Evolutionary conservation across 208 protist species (phyloP).

Genomic region (Strigomonas galati): DNA sequence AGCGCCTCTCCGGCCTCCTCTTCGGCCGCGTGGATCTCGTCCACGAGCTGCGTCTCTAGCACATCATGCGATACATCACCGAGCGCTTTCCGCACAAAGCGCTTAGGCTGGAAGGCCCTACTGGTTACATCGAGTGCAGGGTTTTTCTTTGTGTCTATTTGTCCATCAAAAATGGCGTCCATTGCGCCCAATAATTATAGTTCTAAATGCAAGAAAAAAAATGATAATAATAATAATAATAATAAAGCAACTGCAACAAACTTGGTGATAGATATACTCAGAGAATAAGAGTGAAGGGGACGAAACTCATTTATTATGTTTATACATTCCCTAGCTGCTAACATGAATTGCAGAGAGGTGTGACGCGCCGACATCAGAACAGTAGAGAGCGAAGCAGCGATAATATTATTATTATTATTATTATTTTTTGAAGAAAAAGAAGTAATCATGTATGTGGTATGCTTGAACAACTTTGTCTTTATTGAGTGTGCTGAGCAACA

Average conservation of each 20-base stretch:
- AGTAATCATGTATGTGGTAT: no score
- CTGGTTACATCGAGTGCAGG: conserved; percentile 61
- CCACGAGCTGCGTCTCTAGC: conserved; percentile 49
- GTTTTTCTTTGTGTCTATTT: conserved; percentile 8
- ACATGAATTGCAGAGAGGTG: no score
- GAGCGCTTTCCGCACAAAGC: conserved; percentile 54
- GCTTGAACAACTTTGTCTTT: no score
- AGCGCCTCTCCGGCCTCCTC: conserved; percentile 50
- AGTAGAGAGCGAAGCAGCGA: no score
- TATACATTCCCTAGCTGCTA: conserved; percentile 1
- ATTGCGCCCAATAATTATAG: not conserved
- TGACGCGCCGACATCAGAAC: no score
- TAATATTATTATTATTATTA: not conserved
- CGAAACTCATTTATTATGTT: not conserved
- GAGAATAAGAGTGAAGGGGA: no score
- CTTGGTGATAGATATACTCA: not conserved
- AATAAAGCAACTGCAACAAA: not conserved
- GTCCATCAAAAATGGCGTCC: not conserved
- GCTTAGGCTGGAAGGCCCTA: conserved; percentile 63
- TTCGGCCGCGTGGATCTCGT: conserved; percentile 33
- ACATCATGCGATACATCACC: conserved; percentile 37
- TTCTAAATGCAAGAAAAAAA: not conserved
- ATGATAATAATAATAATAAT: not conserved
- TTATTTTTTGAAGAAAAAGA: not conserved
- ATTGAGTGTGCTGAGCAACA: no score